A percentile compares a stretch with the other conserved stretches of the same genome.
Evolutionary conservation across 169 alveolate species (phyloP).

Genomic region (Cryptosporidium xiaoi): DNA sequence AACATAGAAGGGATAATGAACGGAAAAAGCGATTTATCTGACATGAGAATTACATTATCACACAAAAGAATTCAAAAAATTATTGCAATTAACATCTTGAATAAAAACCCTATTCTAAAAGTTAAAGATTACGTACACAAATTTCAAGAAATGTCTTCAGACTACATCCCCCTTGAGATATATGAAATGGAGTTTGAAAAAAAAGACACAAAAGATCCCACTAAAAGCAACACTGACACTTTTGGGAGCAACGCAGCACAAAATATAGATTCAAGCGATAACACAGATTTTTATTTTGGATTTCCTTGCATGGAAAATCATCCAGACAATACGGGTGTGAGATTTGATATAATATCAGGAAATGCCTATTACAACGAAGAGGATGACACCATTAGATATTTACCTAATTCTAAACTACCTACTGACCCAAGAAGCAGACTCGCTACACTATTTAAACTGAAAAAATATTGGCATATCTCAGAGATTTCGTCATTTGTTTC

Average conservation of each 20-base stretch:
- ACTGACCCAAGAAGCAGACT: conserved; percentile 56
- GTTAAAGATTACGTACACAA: conserved; percentile 34
- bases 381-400: conserved; percentile 46
- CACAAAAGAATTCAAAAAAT: conserved; percentile 47
- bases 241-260: too few relatives aligned
- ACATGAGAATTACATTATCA: conserved; percentile 6
- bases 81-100: conserved; percentile 11
- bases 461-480: conserved; percentile 68
- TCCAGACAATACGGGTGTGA: conserved; percentile 52
- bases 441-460: conserved; percentile 13
- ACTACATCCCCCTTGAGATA: conserved; percentile 54
- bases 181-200: conserved; percentile 47
- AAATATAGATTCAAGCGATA: too few relatives aligned
- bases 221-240: neutral
- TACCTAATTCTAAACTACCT: conserved; percentile 47
- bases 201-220: neutral
- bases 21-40: neutral
- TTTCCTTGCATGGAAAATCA: conserved; percentile 57
- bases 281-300: conserved; percentile 23
- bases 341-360: conserved; percentile 56
- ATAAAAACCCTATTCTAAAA: conserved; percentile 10
- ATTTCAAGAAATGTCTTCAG: conserved; percentile 5
- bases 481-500: conserved; percentile 37
- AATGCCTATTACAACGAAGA: conserved; percentile 49
- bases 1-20: neutral